Evolutionary conservation across 73 alveolate genomes (phyloP), one percentile per base, ranked within the genome.

Genomic region (Paramecium sexaurelia): DNA sequence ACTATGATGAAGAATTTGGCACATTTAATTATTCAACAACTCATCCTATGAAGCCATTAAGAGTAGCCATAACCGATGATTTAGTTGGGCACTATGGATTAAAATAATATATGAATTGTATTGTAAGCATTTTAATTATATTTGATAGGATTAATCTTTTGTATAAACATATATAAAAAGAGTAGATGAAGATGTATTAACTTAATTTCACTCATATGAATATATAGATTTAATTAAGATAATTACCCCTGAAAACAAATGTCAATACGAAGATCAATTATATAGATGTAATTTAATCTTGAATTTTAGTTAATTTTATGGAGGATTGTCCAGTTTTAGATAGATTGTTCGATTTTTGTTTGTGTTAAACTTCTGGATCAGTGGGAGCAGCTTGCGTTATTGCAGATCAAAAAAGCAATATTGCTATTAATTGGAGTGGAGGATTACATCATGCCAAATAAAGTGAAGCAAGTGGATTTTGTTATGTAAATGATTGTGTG

Each of bases 371-470:
- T 9, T 96, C 95, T 4, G 99, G 99, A 9, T 57, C 98, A 55
- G 92, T 94, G 56, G 93, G 93, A 83, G 95, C 96, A 55, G 98
- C 95, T 1, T 73, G 96, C 61, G 86, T 93, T 6, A 93, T 94
- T 0, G 94, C 97, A 7, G 85, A 84, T 27, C 37, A 98, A 37
- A 91, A 97, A 94, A 86, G 94, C 35, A 97, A 97, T 57, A 98
- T 96, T 8, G 97, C 99, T 10, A 95, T 98, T 22, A 98, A 98
- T 93, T 98, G 99, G 99, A 56, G 99, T 66, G 99, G 99, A 22
- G 99, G 99, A 10, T 94, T 98, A 57, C 99, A 98, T 96, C 99
- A 98, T 94, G 99, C 99, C 22, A 98, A 98, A 68, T 93, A 97
- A 93, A 94, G 94, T 92, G 99, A 98, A 92, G 99, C 99, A 6